A percentile compares a stretch with the other conserved stretches of the same genome.
These are phyloP conservation scores for Emydomyces testavorans DNA, from an alignment of 2,329 filamentous ascomycete genomes.

Conservation along the genomic window DNA sequence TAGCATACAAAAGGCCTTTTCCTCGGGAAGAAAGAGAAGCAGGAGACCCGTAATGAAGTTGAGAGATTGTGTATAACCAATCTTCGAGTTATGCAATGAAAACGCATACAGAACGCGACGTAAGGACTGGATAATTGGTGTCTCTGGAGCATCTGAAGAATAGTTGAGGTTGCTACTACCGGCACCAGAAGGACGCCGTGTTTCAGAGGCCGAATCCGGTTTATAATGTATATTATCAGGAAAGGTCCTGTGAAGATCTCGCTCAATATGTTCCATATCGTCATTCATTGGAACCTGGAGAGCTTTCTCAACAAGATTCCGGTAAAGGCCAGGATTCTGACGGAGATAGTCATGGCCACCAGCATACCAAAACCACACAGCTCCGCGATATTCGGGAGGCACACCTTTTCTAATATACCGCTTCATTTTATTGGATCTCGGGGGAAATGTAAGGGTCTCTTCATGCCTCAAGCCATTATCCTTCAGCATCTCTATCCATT, in stretches of 20 bases:
- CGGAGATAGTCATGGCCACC: slow-evolving; percentile 69
- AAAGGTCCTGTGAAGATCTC: slow-evolving; percentile 86
- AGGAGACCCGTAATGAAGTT: slow-evolving; percentile 90
- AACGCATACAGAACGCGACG: slow-evolving; percentile 82
- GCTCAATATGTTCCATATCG: slow-evolving; percentile 82
- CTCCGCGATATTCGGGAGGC: slow-evolving; percentile 85
- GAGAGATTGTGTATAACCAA: slow-evolving; percentile 90
- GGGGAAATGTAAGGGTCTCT: slow-evolving; percentile 64
- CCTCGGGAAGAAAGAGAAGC: slow-evolving; percentile 80
- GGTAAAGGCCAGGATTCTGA: slow-evolving; percentile 66
- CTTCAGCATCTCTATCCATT: slow-evolving; percentile 69
- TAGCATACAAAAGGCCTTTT: slow-evolving; percentile 84
- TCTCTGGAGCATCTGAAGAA: slow-evolving; percentile 45
- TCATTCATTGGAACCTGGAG: slow-evolving; percentile 54
- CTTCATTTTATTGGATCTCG: slow-evolving; percentile 71
- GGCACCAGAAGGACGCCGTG: slow-evolving; percentile 14
- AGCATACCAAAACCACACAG: slow-evolving; percentile 94
- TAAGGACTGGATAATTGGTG: slow-evolving; percentile 66
- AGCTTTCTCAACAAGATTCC: slow-evolving; percentile 54
- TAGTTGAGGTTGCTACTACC: slow-evolving; percentile 28
- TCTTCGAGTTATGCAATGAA: slow-evolving; percentile 76
- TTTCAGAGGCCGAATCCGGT: slow-evolving; percentile 40
- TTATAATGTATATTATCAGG: slow-evolving; percentile 90
- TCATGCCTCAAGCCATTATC: slow-evolving; percentile 63
- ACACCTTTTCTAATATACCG: slow-evolving; percentile 87